Percentiles rank a stretch among this genome's conserved stretches.
phyloP scores from a whole-genome alignment of 371 early-diverging fungal species.

The Cokeromyces recurvatus region DNA sequence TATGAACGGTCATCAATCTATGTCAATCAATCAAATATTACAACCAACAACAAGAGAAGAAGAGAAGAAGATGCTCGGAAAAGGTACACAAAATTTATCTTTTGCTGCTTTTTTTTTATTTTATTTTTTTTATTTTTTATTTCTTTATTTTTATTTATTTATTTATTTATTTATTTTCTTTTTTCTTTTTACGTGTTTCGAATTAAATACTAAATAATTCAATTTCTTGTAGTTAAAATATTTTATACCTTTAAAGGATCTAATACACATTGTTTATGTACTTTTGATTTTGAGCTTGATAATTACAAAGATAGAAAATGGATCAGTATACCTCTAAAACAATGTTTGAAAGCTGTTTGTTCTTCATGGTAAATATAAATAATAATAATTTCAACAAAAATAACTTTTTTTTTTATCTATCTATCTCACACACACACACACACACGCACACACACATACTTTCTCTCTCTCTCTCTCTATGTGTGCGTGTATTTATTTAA shows the following conservation, averaged over 20 bases:
- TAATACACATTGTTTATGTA: constrained; percentile 29
- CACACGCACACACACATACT: too few relatives aligned
- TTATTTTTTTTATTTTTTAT: too few relatives aligned
- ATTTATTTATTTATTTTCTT: too few relatives aligned
- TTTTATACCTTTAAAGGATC: constrained; percentile 36
- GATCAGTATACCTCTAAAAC: constrained; percentile 23
- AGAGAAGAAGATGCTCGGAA: neutral
- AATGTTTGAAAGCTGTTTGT: constrained; percentile 27
- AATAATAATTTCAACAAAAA: too few relatives aligned
- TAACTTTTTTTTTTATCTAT: too few relatives aligned
- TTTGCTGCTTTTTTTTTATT: too few relatives aligned
- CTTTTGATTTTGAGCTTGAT: constrained; percentile 22
- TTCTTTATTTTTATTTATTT: too few relatives aligned
- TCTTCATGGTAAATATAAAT: constrained; percentile 28
- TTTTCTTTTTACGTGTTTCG: neutral
- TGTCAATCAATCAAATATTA: neutral
- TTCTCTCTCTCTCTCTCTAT: too few relatives aligned
- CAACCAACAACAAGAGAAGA: neutral
- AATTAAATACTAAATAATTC: neutral
- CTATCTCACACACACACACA: too few relatives aligned
- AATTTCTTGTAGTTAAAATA: constrained; percentile 22
- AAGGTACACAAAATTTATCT: too few relatives aligned
- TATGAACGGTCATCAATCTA: too few relatives aligned
- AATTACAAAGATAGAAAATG: constrained; percentile 18
- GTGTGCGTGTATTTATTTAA: too few relatives aligned